Conservation (phyloP, 164 flowering plant species). For the Macadamia integrifolia region DNA sequence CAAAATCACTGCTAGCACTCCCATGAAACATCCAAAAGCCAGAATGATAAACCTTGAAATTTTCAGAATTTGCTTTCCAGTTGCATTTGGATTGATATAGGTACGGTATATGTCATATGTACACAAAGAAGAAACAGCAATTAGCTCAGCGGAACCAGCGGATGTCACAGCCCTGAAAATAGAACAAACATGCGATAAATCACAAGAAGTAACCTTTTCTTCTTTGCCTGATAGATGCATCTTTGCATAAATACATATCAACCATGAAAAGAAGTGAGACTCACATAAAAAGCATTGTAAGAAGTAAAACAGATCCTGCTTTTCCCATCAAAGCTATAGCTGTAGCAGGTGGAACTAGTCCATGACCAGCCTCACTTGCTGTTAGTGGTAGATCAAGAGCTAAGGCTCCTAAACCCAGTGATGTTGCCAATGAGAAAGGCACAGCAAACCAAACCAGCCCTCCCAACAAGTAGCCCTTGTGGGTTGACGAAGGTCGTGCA, state of each 20-base stretch:
- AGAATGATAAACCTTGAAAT: constrained; percentile 69
- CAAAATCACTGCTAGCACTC: constrained; percentile 70
- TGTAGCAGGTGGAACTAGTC: constrained; percentile 93
- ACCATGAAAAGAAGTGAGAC: constrained; percentile 12
- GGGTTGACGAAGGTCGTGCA: constrained; percentile 92
- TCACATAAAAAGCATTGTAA: constrained; percentile 95
- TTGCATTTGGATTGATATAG: constrained; percentile 79
- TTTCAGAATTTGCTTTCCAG: constrained; percentile 71
- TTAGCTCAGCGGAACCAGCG: constrained; percentile 91
- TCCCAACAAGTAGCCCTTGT: constrained; percentile 87
- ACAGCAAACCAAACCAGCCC: constrained; percentile 99
- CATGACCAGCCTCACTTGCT: constrained; percentile 67
- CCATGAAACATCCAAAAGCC: constrained; percentile 91
- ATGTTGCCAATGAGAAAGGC: constrained; percentile 85
- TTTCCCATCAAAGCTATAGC: constrained; percentile 96
- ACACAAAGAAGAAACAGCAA: constrained; percentile 91
- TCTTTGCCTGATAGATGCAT: background rate
- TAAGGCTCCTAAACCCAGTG: constrained; percentile 74
- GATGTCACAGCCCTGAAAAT: constrained; percentile 89
- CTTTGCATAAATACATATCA: too few relatives aligned
- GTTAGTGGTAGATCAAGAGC: constrained; percentile 91
- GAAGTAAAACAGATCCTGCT: constrained; percentile 82
- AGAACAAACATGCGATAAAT: background rate
- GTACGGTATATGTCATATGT: constrained; percentile 94
- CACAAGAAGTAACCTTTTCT: background rate